A percentile compares a stretch with the other conserved stretches of the same genome.
These are phyloP conservation scores for Ustilago xerochloae DNA, from an alignment of 1,284 basidiomycete genomes.

Conservation along the genomic window DNA sequence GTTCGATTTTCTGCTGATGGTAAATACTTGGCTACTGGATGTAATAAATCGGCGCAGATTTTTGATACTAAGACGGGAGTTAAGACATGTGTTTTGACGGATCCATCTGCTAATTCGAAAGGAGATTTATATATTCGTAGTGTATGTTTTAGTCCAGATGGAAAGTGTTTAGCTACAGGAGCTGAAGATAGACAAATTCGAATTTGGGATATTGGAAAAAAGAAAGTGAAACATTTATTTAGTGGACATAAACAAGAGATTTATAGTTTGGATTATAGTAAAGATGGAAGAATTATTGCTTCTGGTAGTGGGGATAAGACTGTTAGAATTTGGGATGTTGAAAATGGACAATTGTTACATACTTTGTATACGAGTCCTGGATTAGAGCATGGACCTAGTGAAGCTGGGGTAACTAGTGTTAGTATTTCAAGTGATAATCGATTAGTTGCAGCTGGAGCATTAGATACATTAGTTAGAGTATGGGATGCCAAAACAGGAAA, in stretches of 20 bases:
- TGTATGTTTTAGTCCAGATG: constrained; percentile 66
- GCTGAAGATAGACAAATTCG: constrained; percentile 67
- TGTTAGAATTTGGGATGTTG: constrained; percentile 87
- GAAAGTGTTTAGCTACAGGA: constrained; percentile 65
- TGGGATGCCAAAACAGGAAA: constrained; percentile 83
- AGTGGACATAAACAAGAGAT: constrained; percentile 89
- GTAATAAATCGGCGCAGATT: constrained; percentile 88
- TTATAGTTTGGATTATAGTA: constrained; percentile 84
- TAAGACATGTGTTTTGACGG: constrained; percentile 76
- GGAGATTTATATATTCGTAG: constrained; percentile 67
- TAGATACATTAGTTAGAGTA: constrained; percentile 85
- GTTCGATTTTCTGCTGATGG: constrained; percentile 90
- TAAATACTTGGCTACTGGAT: constrained; percentile 87
- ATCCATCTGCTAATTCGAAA: constrained; percentile 69
- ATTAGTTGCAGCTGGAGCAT: constrained; percentile 82
- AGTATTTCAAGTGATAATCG: constrained; percentile 83
- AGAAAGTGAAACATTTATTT: constrained; percentile 74
- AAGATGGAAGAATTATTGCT: constrained; percentile 83
- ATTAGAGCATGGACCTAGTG: constrained; percentile 73
- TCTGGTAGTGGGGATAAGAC: constrained; percentile 90
- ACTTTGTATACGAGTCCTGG: constrained; percentile 66
- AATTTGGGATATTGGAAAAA: constrained; percentile 82
- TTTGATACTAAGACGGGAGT: constrained; percentile 86
- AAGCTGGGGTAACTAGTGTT: constrained; percentile 80
- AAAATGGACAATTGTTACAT: constrained; percentile 71